These are phyloP conservation scores for Fusarium hainanense DNA, from an alignment of 2,329 filamentous ascomycete species.

Conservation along the genomic window DNA sequence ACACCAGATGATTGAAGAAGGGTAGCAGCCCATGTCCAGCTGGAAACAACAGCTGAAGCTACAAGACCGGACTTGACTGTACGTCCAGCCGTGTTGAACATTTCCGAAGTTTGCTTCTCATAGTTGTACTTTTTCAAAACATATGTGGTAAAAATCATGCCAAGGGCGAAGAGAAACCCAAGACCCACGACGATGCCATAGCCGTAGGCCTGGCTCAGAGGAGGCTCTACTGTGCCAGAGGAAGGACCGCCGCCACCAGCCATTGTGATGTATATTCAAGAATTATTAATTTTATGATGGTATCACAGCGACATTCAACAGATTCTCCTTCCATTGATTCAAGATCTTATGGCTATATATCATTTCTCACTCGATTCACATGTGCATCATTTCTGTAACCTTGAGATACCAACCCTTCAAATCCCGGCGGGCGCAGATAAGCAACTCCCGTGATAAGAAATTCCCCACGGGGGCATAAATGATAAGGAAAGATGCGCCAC, in stretches of 20 bases:
- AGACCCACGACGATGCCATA: conserved; percentile 83
- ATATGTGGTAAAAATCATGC: conserved; percentile 61
- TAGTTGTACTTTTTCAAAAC: conserved; percentile 53
- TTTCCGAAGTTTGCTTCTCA: conserved; percentile 89
- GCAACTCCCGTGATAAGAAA: conserved; percentile 16
- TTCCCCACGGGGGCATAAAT: background rate
- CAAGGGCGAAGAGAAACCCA: conserved; percentile 78
- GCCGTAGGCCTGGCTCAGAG: conserved; percentile 71
- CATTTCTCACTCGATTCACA: background rate
- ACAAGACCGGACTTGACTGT: conserved; percentile 91
- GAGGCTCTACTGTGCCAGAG: conserved; percentile 34
- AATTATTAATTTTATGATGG: too few relatives aligned
- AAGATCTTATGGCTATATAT: conserved; percentile 1
- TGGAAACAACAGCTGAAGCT: conserved; percentile 88
- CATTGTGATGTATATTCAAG: conserved; percentile 21
- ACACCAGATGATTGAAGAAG: conserved; percentile 83
- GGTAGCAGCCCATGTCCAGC: conserved; percentile 93
- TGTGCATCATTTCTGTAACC: background rate
- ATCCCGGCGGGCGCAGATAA: conserved; percentile 31
- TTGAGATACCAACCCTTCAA: conserved; percentile 5
- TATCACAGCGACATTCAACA: background rate
- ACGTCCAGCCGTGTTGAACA: conserved; percentile 89
- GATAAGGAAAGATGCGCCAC: background rate
- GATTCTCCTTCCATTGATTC: accelerated
- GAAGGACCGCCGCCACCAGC: conserved; percentile 35